phyloP scores from a whole-genome alignment of 2,329 filamentous ascomycete genomes.

The Epichloe bromicola region DNA sequence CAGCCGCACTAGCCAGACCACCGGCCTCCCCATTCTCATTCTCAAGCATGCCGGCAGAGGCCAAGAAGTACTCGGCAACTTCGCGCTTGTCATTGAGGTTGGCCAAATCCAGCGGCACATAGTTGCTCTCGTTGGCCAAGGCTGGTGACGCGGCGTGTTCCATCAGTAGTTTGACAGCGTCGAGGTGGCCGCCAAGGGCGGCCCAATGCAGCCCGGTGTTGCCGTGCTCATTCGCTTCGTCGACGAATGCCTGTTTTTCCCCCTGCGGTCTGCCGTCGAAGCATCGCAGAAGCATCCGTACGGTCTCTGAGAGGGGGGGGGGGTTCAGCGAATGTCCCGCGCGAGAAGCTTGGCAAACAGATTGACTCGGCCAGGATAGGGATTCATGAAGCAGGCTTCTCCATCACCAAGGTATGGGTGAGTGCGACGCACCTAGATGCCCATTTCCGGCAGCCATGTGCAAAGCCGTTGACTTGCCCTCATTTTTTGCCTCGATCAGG shows the following conservation, averaged over 20 bases:
- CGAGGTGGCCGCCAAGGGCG: constrained; percentile 74
- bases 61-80: constrained; percentile 48
- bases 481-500: constrained; percentile 57
- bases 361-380: background rate
- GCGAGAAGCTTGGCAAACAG: background rate
- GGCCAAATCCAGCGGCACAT: constrained; percentile 65
- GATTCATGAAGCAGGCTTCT: background rate
- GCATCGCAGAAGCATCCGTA: constrained; percentile 28
- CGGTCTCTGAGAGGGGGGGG: constrained; percentile 25
- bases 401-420: background rate
- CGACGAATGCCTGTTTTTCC: constrained; percentile 42
- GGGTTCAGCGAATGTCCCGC: background rate
- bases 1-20: constrained; percentile 27
- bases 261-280: constrained; percentile 27
- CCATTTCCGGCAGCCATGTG: constrained; percentile 94
- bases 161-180: constrained; percentile 64
- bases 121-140: constrained; percentile 70
- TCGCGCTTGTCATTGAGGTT: constrained; percentile 55
- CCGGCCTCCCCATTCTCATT: constrained; percentile 32
- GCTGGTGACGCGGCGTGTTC: constrained; percentile 65
- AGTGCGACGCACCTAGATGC: constrained; percentile 51
- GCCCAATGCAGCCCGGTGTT: constrained; percentile 95
- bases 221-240: constrained; percentile 63
- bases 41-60: constrained; percentile 35
- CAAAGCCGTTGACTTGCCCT: constrained; percentile 64